Evolutionary conservation across 345 rosid genomes (phyloP).

Genomic region (Aquilaria malaccensis): DNA sequence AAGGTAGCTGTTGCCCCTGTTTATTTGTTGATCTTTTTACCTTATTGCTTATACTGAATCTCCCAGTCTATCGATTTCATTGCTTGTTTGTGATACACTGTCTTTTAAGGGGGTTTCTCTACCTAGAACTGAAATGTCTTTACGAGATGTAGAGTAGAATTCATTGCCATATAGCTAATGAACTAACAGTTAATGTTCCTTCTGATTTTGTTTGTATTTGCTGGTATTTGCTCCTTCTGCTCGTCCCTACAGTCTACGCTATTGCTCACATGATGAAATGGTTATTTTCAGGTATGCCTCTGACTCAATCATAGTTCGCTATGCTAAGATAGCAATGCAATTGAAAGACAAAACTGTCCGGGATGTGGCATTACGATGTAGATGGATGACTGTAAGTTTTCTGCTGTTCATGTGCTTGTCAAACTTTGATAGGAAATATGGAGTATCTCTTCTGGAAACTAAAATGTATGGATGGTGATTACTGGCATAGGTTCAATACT

Average conservation of each 20-base stretch:
- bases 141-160: too few relatives aligned
- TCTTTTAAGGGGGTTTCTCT: too few relatives aligned
- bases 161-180: neutral
- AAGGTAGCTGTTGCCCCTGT: too few relatives aligned
- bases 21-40: too few relatives aligned
- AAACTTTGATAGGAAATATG: too few relatives aligned
- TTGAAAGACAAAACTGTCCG: slow-evolving; percentile 72
- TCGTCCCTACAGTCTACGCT: neutral
- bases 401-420: neutral
- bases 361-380: slow-evolving; percentile 74
- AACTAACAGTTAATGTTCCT: neutral
- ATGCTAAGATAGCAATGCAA: slow-evolving; percentile 78
- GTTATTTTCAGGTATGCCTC: slow-evolving; percentile 44
- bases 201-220: neutral
- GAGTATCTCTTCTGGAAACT: too few relatives aligned
- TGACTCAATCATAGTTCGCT: slow-evolving; percentile 48
- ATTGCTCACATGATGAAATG: neutral
- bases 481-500: too few relatives aligned
- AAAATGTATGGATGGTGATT: too few relatives aligned
- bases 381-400: slow-evolving; percentile 76
- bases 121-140: too few relatives aligned
- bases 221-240: neutral
- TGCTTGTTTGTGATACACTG: too few relatives aligned
- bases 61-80: too few relatives aligned
- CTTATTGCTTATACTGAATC: too few relatives aligned